Evolutionary conservation across 78 protist genomes (phyloP), one percentile per base, ranked within the genome.

Genomic region (Chrysochromulina tobinii): DNA sequence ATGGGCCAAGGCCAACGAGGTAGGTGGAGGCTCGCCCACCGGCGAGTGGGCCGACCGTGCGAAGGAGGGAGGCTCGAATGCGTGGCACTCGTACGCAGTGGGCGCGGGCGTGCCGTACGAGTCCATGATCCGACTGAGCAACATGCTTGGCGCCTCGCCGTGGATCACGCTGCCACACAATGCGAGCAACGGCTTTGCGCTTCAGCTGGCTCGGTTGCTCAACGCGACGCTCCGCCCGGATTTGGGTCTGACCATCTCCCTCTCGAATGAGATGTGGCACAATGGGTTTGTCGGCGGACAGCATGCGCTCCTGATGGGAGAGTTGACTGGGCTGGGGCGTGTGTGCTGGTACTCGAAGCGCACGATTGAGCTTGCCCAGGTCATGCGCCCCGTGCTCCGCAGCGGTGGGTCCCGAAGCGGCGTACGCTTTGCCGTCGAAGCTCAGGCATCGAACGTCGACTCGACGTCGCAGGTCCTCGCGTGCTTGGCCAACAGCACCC

Each of bases 101-200:
- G 23, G 23, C 17, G 23, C 58, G 18, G 89, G 89, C 64, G 73
- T 85, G 54, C 59, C 89, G 57, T 1, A 20, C 27, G 89, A 85
- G 89, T 27, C 21, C n/a, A 85, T 85, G 89, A 2, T 61, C n/a
- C 9, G 17, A 59, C 77, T 85, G 51, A 23, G 61, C 53, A 85
- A 85, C 89, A 61, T 25, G 51, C 23, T 85, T 7, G 77, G 89
- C 54, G 68, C 89, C 21, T 50, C 23, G 73, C 53, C 89, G 38
- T 85, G 89, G 89, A 57, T 85, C 89, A 50, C 61, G 61, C 25
- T 85, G 77, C 89, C 89, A 38, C 89, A 85, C 89, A 7, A 20
- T 27, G 89, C 89, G 68, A 27, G 6, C n/a, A 73, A 85, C 73
- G 89, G 1, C 73, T 87, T 57, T 48, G 90, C 59, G 50, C 59